Evolutionary conservation across 371 early-diverging fungal species (phyloP), one percentile per base, ranked within the genome.

Genomic region (Cladochytrium tenue): DNA sequence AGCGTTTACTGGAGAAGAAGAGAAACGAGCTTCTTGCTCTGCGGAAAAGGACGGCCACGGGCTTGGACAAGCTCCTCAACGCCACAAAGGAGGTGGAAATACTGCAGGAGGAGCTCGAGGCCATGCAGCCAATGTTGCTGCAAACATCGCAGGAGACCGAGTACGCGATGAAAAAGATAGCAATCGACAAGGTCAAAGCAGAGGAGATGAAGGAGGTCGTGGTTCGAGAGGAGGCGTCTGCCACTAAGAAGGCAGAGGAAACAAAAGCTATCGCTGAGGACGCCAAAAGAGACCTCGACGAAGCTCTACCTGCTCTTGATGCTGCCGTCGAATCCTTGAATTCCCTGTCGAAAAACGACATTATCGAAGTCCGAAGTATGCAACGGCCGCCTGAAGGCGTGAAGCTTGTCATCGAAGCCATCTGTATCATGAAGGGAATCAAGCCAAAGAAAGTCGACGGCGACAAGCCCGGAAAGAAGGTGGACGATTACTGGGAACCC

Each of bases 301-400:
- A 86, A 66, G 87, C 87, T 0, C 65, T 86, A 10, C 87, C 87
- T 1, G 85, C 85, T 3, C 73, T 86, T 15, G 87, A 83, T 55
- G 84, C 82, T 2, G 87, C 87, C 20, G 77, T 86, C 0, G 81
- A 85, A 59, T 81, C 81, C 5, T 70, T 86, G 28, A 86, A 86
- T 70, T 75, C 73, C 4, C 72, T 86, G 0, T 76, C 81, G 28
- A 89, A 89, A 64, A 80, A 77, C 72, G 83, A 85, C 68, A 78
- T 89, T 43, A 85, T 84, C 53, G 89, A 89, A 80, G 81, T 89
- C 3, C 80, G 86, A 36, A 80, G 78, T 64, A 88, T 89, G 88
- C 84, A 83, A 66, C 71, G 83, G 26, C 89, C 89, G n/a, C 88
- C 88, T 0, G 87, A 85, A 60, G 83, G 87, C 52, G 83, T 89